Conservation (phyloP, 2,329 filamentous ascomycete genomes). For the Venturia oleaginea region DNA sequence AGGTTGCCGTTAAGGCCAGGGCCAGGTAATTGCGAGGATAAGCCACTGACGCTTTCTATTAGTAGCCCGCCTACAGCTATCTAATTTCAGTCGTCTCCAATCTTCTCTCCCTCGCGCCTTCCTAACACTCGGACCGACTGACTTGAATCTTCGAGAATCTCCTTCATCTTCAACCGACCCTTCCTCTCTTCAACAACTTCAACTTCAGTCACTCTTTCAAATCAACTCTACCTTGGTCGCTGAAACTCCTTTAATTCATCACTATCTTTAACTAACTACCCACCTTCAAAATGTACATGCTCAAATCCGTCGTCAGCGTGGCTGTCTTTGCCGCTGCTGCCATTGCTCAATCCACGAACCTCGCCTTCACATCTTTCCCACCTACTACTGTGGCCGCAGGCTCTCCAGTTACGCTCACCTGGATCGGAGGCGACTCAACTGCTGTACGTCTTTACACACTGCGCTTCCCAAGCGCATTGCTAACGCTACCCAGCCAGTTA, state of each 20-base stretch:
- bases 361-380: constrained; percentile 46
- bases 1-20: neutral
- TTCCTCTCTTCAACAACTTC: neutral
- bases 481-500: constrained; percentile 28
- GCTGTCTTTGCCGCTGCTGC: constrained; percentile 34
- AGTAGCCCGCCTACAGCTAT: neutral
- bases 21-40: neutral
- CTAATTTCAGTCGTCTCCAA: neutral
- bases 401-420: constrained; percentile 39
- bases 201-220: constrained; percentile 23
- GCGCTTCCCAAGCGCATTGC: constrained; percentile 5
- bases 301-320: constrained; percentile 24
- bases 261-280: constrained; percentile 16
- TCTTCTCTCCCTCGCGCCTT: neutral
- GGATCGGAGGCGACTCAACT: constrained; percentile 34
- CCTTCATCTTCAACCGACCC: neutral
- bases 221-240: constrained; percentile 14
- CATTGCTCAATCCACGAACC: constrained; percentile 33
- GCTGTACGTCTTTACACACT: constrained; percentile 16
- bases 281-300: constrained; percentile 14
- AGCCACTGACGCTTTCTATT: neutral
- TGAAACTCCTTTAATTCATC: constrained; percentile 16
- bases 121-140: neutral
- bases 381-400: constrained; percentile 38
- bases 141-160: neutral